These are phyloP conservation scores for Fusarium sp. DNA, from an alignment of 2,329 filamentous ascomycete genomes.

Conservation along the genomic window DNA sequence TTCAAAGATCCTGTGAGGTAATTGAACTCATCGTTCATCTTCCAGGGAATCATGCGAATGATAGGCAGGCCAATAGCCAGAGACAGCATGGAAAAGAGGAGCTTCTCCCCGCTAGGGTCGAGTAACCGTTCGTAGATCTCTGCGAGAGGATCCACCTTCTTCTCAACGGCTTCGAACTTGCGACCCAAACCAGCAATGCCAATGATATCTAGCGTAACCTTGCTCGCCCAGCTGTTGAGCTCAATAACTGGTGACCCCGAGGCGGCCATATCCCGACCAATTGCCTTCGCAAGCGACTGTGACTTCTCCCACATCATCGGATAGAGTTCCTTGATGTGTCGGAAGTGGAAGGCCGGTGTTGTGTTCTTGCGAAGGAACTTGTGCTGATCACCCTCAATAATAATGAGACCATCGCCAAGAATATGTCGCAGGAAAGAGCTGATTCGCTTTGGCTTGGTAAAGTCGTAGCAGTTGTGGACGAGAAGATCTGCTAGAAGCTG, in stretches of 20 bases:
- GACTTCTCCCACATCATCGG: constrained; percentile 75
- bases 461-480: constrained; percentile 60
- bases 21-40: constrained; percentile 34
- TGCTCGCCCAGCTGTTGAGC: constrained; percentile 62
- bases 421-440: constrained; percentile 62
- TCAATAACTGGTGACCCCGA: constrained; percentile 40
- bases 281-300: constrained; percentile 47
- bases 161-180: constrained; percentile 60
- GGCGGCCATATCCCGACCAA: constrained; percentile 54
- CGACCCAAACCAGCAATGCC: constrained; percentile 67
- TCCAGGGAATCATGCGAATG: constrained; percentile 32
- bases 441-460: constrained; percentile 60
- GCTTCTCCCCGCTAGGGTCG: constrained; percentile 59
- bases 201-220: constrained; percentile 69
- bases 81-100: constrained; percentile 44
- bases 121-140: constrained; percentile 59
- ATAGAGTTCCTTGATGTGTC: constrained; percentile 76
- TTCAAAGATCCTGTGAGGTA: constrained; percentile 20
- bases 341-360: constrained; percentile 73
- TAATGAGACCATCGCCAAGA: constrained; percentile 69
- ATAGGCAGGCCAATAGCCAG: constrained; percentile 17
- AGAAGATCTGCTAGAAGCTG: constrained; percentile 42
- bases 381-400: constrained; percentile 77
- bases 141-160: constrained; percentile 53
- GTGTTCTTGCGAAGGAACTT: constrained; percentile 76